Percentiles rank a stretch among this genome's conserved stretches.
Conservation (phyloP, 2,329 filamentous ascomycete genomes). For the Ceratocystis cubensis region DNA sequence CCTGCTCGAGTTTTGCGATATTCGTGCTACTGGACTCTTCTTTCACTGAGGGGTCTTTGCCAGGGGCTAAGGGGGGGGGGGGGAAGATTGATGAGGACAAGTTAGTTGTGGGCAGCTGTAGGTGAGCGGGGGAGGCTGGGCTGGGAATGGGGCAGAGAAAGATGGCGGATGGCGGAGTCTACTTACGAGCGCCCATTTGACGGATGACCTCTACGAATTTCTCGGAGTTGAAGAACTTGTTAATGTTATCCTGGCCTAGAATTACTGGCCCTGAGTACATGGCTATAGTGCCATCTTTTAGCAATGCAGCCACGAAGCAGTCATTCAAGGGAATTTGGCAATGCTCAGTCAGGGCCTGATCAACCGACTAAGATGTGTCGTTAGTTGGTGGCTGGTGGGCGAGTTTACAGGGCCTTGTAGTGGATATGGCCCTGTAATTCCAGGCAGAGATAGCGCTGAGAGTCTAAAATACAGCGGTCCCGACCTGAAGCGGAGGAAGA, state of each 20-base stretch:
- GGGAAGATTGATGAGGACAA: background rate
- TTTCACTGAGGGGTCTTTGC: background rate
- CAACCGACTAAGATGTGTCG: constrained; percentile 33
- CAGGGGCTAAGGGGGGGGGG: background rate
- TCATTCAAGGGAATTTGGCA: constrained; percentile 40
- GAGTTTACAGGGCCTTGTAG: background rate
- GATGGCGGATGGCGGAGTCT: too few species aligned
- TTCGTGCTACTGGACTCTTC: background rate
- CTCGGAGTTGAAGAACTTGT: constrained; percentile 36
- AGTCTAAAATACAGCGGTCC: background rate
- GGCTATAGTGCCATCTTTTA: constrained; percentile 36
- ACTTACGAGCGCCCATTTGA: constrained; percentile 12
- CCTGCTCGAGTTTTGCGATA: background rate
- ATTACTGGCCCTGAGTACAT: constrained; percentile 36
- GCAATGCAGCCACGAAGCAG: constrained; percentile 42
- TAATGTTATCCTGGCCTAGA: constrained; percentile 30
- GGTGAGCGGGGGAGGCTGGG: background rate
- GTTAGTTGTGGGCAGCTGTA: too few species aligned
- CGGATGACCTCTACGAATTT: constrained; percentile 28
- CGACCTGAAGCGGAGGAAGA: background rate
- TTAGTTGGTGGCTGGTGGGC: background rate
- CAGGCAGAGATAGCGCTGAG: background rate
- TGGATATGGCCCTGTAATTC: background rate
- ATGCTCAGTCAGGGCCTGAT: constrained; percentile 38
- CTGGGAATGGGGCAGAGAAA: background rate